Percentiles rank a stretch among this genome's conserved stretches.
Evolutionary conservation across 2,329 filamentous ascomycete species (phyloP).

Genomic region (Monosporascus sp.): DNA sequence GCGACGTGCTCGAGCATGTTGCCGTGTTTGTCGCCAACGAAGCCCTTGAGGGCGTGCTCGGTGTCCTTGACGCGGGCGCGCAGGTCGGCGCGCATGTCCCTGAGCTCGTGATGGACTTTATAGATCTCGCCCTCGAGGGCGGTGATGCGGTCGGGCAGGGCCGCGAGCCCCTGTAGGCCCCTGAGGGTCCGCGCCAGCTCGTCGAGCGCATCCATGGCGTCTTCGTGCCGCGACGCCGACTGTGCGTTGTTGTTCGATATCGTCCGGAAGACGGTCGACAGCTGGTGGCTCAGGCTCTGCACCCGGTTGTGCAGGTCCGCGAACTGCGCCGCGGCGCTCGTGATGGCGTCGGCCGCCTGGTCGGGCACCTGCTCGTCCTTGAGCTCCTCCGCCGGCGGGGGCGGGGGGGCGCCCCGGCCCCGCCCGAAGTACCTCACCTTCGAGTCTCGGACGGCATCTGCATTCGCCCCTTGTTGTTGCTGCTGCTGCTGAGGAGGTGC

Average conservation of each 20-base stretch:
- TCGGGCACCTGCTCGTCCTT: constrained; percentile 41
- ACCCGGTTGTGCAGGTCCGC: constrained; percentile 80
- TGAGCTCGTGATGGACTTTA: constrained; percentile 54
- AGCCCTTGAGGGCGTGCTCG: constrained; percentile 49
- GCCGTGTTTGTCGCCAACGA: constrained; percentile 45
- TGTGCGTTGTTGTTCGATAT: constrained; percentile 46
- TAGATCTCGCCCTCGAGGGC: constrained; percentile 41
- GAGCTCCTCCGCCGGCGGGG: not conserved
- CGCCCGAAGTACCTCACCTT: constrained; percentile 6
- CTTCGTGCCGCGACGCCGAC: constrained; percentile 52
- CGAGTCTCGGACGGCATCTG: not conserved
- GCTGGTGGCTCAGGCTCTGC: constrained; percentile 65
- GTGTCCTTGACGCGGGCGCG: constrained; percentile 43
- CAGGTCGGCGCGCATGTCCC: constrained; percentile 51
- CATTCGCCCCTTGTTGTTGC: constrained; percentile 25
- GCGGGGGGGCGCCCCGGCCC: not conserved
- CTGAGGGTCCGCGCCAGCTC: constrained; percentile 33
- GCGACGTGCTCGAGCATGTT: constrained; percentile 44
- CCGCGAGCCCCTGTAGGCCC: constrained; percentile 37
- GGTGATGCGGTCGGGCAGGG: constrained; percentile 40
- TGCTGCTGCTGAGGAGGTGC: constrained; percentile 27
- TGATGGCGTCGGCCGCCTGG: constrained; percentile 40
- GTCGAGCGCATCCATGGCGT: constrained; percentile 44
- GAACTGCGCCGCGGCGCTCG: constrained; percentile 60
- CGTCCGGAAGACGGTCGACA: constrained; percentile 56